Evolutionary conservation across 768 basidiomycete species (phyloP).

Genomic region (Phaffia australis): DNA sequence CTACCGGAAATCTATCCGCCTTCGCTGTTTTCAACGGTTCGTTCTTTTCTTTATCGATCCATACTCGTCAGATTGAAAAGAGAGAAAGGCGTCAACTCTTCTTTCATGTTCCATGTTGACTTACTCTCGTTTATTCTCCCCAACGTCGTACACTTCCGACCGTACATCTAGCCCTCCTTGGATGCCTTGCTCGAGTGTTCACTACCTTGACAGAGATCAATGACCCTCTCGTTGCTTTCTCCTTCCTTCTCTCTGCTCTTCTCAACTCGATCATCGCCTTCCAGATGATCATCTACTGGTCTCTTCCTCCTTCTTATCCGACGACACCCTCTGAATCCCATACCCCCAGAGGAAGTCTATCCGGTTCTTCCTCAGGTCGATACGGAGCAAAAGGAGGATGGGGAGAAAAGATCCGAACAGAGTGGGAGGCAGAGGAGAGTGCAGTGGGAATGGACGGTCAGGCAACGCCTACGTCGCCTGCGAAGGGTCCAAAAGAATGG

Average conservation of each 20-base stretch:
- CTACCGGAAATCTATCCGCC: slow-evolving; percentile 86
- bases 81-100: background rate
- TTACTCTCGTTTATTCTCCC: background rate
- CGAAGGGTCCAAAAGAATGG: no score
- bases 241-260: slow-evolving; percentile 69
- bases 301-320: no score
- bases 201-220: slow-evolving; percentile 84
- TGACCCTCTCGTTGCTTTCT: slow-evolving; percentile 66
- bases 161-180: slow-evolving; percentile 48
- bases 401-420: no score
- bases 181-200: slow-evolving; percentile 84
- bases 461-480: no score
- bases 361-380: no score
- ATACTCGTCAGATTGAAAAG: no score
- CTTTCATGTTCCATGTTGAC: background rate
- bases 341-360: no score
- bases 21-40: slow-evolving; percentile 70
- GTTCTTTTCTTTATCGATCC: background rate
- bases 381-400: no score
- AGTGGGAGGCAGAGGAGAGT: no score
- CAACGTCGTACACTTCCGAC: background rate
- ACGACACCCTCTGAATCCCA: no score
- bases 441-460: no score
- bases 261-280: slow-evolving; percentile 73
- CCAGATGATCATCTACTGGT: slow-evolving; percentile 63